A percentile compares a stretch with the other conserved stretches of the same genome.
phyloP scores from a whole-genome alignment of 345 rosid species.

The Eucalyptus sp. region DNA sequence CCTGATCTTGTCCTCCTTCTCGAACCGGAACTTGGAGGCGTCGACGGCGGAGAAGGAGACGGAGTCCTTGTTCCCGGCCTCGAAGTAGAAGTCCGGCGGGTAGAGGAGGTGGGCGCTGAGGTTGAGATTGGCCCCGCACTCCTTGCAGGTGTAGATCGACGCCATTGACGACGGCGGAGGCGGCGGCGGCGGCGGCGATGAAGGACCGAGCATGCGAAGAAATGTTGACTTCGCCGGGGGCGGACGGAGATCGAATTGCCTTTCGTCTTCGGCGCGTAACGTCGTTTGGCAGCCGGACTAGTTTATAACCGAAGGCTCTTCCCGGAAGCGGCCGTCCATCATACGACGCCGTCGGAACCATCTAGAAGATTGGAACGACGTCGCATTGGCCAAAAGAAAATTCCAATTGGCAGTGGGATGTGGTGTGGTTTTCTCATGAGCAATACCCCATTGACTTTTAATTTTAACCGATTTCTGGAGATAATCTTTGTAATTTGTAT shows the following conservation, averaged over 20 bases:
- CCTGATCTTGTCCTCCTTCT: slow-evolving; percentile 71
- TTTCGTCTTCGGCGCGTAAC: neutral
- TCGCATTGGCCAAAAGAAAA: neutral
- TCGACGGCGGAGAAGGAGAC: slow-evolving; percentile 65
- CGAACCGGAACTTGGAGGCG: slow-evolving; percentile 54
- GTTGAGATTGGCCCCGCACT: slow-evolving; percentile 65
- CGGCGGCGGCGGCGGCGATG: neutral
- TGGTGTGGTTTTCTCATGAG: neutral
- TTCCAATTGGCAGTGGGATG: neutral
- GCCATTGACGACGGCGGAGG: slow-evolving; percentile 12
- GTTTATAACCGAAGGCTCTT: neutral
- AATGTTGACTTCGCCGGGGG: neutral
- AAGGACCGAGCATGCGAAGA: neutral
- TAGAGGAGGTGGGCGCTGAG: slow-evolving; percentile 41
- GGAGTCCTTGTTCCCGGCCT: slow-evolving; percentile 85
- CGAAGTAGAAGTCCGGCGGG: slow-evolving; percentile 75
- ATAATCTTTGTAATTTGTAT: neutral
- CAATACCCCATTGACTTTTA: neutral
- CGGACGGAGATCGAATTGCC: neutral
- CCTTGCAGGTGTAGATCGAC: slow-evolving; percentile 57
- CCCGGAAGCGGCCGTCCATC: neutral
- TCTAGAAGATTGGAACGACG: neutral
- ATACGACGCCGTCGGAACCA: neutral
- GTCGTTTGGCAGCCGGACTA: neutral
- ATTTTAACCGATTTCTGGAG: neutral